Percentiles rank a stretch among this genome's conserved stretches.
Conservation (phyloP, 2,329 filamentous ascomycete species). For the Dactylonectria estremocensis region DNA sequence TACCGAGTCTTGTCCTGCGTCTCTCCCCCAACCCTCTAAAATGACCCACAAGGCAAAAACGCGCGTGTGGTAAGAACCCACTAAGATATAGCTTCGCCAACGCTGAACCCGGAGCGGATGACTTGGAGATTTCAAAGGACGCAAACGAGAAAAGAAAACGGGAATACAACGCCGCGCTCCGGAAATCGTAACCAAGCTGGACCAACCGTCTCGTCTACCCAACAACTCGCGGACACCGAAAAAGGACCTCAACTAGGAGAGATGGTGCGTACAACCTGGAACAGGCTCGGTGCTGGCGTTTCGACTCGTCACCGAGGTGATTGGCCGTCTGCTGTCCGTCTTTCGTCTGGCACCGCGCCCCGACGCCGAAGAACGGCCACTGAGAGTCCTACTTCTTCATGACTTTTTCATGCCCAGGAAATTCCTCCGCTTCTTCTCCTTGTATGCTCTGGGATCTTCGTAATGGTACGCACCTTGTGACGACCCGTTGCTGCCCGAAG, state of each 20-base stretch:
- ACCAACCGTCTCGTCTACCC: conserved; percentile 17
- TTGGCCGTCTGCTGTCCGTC: conserved; percentile 2
- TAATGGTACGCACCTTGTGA: conserved; percentile 39
- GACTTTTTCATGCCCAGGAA: conserved; percentile 73
- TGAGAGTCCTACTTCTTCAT: conserved; percentile 69
- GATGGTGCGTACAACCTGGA: neutral
- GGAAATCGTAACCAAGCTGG: conserved; percentile 32
- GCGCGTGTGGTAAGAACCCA: neutral
- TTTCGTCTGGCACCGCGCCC: neutral
- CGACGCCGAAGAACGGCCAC: conserved; percentile 31
- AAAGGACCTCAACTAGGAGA: neutral
- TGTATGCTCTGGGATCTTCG: conserved; percentile 61
- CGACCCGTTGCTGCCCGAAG: conserved; percentile 39
- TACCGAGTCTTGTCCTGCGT: conserved; percentile 14
- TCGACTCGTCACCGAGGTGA: neutral
- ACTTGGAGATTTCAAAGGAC: conserved; percentile 19
- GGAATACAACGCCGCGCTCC: conserved; percentile 41
- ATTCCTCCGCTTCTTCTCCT: conserved; percentile 75
- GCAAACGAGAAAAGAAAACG: conserved; percentile 33
- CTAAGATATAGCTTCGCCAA: neutral
- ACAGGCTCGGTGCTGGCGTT: neutral
- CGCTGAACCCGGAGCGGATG: neutral
- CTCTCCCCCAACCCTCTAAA: neutral
- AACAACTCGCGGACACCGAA: neutral
- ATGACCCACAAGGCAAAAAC: no score